These are phyloP conservation scores for Lenwebbia sp. DNA, from an alignment of 345 rosid genomes.

Conservation along the genomic window DNA sequence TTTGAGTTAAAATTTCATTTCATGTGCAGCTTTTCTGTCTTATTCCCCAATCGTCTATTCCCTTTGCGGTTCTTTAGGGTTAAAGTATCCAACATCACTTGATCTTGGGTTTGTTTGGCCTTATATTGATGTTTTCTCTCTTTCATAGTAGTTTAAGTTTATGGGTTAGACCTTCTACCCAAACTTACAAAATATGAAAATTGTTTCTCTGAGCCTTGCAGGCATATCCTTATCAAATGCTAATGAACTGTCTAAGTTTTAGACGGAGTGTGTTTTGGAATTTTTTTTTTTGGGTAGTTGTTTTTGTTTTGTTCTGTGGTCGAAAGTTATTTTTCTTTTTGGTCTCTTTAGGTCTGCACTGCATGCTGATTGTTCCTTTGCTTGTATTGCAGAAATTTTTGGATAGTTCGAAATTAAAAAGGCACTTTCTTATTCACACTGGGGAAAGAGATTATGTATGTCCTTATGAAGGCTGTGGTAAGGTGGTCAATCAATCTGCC, in stretches of 20 bases:
- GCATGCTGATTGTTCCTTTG: background rate
- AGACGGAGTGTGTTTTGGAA: background rate
- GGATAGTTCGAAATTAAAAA: conserved; percentile 96
- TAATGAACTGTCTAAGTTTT: background rate
- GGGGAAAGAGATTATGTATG: conserved; percentile 82
- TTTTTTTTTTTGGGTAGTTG: background rate
- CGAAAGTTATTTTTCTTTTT: background rate
- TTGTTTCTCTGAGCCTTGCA: background rate
- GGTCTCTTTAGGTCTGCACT: background rate
- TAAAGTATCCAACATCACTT: background rate
- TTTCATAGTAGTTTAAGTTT: background rate
- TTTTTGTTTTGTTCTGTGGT: background rate
- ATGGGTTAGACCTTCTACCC: background rate
- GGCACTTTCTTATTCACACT: conserved; percentile 91
- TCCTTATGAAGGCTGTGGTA: conserved; percentile 97
- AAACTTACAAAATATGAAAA: background rate
- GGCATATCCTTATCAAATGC: background rate
- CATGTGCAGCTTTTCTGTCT: background rate
- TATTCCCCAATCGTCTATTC: background rate
- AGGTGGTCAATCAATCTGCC: conserved; percentile 46
- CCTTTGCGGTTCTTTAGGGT: background rate
- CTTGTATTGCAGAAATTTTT: conserved; percentile 74
- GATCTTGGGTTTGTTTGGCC: background rate
- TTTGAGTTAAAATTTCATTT: background rate
- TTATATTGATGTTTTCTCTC: background rate